Conservation (phyloP, 148 eudicot species). For the Heliosperma pusillum region DNA sequence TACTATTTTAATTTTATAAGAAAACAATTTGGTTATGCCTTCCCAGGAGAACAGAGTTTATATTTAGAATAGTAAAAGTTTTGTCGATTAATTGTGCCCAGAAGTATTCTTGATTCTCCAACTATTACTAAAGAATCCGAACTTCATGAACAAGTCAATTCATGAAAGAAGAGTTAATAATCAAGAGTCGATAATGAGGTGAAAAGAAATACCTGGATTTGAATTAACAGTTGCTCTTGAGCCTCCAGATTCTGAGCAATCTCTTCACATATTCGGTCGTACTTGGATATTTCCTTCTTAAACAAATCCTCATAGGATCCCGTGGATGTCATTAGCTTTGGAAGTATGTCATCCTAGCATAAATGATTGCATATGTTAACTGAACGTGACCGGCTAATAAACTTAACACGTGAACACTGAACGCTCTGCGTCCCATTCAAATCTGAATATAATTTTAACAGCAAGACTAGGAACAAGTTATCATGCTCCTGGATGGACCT, state of each 20-base stretch:
- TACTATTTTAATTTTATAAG: too few species aligned
- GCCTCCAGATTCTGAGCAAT: conserved; percentile 77
- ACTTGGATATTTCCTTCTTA: conserved; percentile 83
- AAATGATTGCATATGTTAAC: conserved; percentile 22
- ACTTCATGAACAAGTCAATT: too few species aligned
- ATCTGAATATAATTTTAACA: background rate
- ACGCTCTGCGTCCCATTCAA: background rate
- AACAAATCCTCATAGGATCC: conserved; percentile 98
- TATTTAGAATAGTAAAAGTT: background rate
- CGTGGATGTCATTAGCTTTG: conserved; percentile 86
- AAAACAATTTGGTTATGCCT: too few species aligned
- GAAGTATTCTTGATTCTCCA: background rate
- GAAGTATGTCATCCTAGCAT: conserved; percentile 88
- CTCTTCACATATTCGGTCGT: conserved; percentile 74
- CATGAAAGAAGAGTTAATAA: background rate
- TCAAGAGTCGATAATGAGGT: conserved; percentile 1
- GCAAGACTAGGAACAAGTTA: background rate
- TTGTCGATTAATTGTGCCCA: background rate
- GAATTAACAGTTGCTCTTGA: conserved; percentile 73
- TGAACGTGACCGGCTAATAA: background rate
- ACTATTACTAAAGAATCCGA: too few species aligned
- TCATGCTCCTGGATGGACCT: background rate
- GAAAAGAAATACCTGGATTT: conserved; percentile 60
- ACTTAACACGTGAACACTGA: background rate
- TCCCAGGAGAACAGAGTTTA: background rate